Evolutionary conservation across 768 basidiomycete genomes (phyloP).

Genomic region (Chlorophyllum brunneum): DNA sequence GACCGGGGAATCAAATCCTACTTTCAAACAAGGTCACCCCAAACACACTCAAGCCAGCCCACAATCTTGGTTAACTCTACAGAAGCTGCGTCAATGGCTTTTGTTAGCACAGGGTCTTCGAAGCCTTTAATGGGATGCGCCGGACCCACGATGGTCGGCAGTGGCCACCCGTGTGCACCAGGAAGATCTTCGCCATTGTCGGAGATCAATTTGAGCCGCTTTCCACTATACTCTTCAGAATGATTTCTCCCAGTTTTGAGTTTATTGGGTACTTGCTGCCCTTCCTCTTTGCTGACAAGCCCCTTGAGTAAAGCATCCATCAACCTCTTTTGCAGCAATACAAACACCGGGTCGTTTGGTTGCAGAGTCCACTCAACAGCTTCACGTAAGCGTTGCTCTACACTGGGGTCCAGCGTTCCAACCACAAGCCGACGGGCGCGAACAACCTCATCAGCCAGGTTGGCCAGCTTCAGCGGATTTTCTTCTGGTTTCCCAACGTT

Average conservation of each 20-base stretch:
- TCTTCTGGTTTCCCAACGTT: constrained; percentile 16
- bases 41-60: constrained; percentile 54
- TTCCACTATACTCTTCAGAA: constrained; percentile 15
- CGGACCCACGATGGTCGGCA: constrained; percentile 4
- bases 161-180: neutral
- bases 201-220: constrained; percentile 18
- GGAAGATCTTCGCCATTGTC: constrained; percentile 6
- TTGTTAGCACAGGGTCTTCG: constrained; percentile 55
- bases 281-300: neutral
- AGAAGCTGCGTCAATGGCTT: constrained; percentile 38
- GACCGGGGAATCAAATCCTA: neutral
- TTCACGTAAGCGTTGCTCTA: constrained; percentile 50
- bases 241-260: constrained; percentile 32
- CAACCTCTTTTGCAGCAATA: constrained; percentile 57
- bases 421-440: constrained; percentile 37
- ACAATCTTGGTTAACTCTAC: constrained; percentile 36
- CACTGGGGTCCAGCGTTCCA: constrained; percentile 27
- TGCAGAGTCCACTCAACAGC: constrained; percentile 63
- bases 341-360: constrained; percentile 61
- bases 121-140: constrained; percentile 52
- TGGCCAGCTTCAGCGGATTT: constrained; percentile 51
- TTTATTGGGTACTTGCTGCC: constrained; percentile 23
- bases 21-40: constrained; percentile 40
- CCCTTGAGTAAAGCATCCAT: constrained; percentile 31
- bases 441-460: constrained; percentile 73